Evolutionary conservation across 2,329 filamentous ascomycete species (phyloP).

Genomic region (Helotiales sp.): DNA sequence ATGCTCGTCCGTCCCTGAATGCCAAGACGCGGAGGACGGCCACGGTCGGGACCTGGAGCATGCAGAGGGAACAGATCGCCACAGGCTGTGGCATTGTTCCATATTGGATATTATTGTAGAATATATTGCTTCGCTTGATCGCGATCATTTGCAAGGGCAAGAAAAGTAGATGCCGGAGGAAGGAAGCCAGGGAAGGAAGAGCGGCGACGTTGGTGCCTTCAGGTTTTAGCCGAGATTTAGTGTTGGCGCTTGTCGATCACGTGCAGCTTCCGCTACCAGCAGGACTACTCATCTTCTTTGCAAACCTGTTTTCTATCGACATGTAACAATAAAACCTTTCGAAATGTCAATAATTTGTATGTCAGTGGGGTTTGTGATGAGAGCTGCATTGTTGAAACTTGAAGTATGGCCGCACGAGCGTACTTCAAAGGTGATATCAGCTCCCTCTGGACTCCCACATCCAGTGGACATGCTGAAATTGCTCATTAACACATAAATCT

Average conservation of each 20-base stretch:
- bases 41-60: not conserved
- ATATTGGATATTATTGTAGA: not conserved
- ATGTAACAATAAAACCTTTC: not conserved
- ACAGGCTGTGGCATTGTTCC: not conserved
- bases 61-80: not conserved
- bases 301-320: too few relatives aligned
- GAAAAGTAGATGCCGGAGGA: not conserved
- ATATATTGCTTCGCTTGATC: not conserved
- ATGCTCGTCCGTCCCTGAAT: not conserved
- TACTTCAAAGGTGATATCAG: too few relatives aligned
- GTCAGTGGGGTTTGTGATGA: too few relatives aligned
- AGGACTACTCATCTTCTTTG: too few relatives aligned
- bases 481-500: too few relatives aligned
- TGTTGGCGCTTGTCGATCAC: not conserved
- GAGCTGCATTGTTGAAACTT: too few relatives aligned
- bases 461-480: too few relatives aligned
- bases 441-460: too few relatives aligned
- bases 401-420: too few relatives aligned
- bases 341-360: too few relatives aligned
- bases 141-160: not conserved
- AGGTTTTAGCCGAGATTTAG: not conserved
- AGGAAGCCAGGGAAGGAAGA: not conserved
- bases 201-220: not conserved
- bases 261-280: not conserved
- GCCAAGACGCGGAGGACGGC: not conserved